phyloP scores from a whole-genome alignment of 1,284 basidiomycete species.

The Boletellus dicymbophilus region DNA sequence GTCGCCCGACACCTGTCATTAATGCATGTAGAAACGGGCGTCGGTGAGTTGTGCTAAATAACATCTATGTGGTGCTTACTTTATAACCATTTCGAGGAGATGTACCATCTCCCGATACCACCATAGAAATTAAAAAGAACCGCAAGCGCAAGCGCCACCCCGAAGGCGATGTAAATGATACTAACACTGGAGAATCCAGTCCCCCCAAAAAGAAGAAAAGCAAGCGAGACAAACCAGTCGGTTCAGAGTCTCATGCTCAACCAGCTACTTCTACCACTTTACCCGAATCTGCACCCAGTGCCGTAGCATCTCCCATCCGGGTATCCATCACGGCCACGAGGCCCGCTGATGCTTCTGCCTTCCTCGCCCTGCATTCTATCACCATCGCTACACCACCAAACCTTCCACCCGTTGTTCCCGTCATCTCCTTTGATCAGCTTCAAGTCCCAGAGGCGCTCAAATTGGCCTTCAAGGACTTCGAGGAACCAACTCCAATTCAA shows the following conservation, averaged over 20 bases:
- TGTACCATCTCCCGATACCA: conserved; percentile 1
- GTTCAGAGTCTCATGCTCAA: conserved; percentile 14
- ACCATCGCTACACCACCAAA: conserved; percentile 62
- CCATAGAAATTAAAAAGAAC: conserved; percentile 28
- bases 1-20: too few relatives aligned
- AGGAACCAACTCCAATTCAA: conserved; percentile 94
- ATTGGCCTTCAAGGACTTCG: conserved; percentile 71
- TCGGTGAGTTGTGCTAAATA: conserved; percentile 5
- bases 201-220: conserved; percentile 32
- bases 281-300: conserved; percentile 13
- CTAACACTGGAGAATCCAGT: conserved; percentile 4
- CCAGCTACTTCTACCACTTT: conserved; percentile 12
- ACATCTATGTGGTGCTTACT: not conserved
- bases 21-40: conserved; percentile 1
- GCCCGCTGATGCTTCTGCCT: conserved; percentile 54
- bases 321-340: conserved; percentile 24
- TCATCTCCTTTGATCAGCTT: conserved; percentile 78
- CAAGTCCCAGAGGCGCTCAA: conserved; percentile 66
- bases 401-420: conserved; percentile 57
- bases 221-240: conserved; percentile 25
- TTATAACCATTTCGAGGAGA: not conserved
- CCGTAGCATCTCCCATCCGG: conserved; percentile 3
- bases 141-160: conserved; percentile 32
- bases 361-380: conserved; percentile 73
- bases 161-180: conserved; percentile 4